Evolutionary conservation across 768 basidiomycete genomes (phyloP).

Genomic region (Daedalea quercina): DNA sequence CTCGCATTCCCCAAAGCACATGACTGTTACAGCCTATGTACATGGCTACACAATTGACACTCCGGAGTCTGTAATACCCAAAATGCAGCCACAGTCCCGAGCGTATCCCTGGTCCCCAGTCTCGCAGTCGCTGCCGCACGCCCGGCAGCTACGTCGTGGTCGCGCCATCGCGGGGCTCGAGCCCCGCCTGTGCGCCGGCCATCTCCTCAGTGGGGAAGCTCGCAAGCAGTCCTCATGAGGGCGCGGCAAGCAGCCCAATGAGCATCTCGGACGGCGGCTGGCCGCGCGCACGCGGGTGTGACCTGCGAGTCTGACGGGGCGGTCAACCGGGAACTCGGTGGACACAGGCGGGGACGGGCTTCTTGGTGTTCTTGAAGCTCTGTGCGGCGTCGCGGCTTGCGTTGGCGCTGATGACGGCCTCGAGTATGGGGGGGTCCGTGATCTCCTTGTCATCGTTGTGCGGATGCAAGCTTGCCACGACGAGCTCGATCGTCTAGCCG

Average conservation of each 20-base stretch:
- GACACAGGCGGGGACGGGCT: conserved; percentile 54
- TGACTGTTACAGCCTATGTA: too few relatives aligned
- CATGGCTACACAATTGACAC: too few relatives aligned
- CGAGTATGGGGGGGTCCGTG: conserved; percentile 49
- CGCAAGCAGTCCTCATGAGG: conserved; percentile 48
- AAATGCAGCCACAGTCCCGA: too few relatives aligned
- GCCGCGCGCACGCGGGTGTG: conserved; percentile 47
- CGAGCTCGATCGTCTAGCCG: conserved; percentile 31
- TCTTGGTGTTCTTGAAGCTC: conserved; percentile 50
- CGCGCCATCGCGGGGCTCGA: conserved; percentile 21
- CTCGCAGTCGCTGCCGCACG: too few relatives aligned
- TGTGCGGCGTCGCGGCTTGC: conserved; percentile 37
- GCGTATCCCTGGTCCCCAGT: too few relatives aligned
- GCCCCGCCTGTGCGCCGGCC: conserved; percentile 28
- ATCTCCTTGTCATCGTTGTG: conserved; percentile 55
- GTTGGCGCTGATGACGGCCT: conserved; percentile 38
- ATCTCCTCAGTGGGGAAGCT: conserved; percentile 51
- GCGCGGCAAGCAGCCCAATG: conserved; percentile 44
- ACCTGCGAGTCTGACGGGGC: conserved; percentile 21
- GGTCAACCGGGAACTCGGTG: not conserved
- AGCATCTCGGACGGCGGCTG: conserved; percentile 57
- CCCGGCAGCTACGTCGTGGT: conserved; percentile 21
- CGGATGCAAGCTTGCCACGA: conserved; percentile 42
- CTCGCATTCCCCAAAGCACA: too few relatives aligned
- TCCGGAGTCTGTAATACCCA: too few relatives aligned